phyloP scores from a whole-genome alignment of 306 rosid species.

The Glycine latifolia region DNA sequence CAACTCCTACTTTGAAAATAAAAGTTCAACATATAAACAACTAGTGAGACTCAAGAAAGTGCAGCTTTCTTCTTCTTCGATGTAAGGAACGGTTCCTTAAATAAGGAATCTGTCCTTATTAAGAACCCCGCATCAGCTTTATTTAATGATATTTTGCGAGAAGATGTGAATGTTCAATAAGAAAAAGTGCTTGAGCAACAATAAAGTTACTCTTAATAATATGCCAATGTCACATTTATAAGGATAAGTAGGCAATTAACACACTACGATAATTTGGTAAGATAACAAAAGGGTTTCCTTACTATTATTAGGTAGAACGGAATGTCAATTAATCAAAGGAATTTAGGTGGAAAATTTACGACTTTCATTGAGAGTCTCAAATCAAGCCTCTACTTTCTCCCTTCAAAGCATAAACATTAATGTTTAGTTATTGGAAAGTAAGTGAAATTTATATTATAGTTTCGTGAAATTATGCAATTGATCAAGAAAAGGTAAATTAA shows the following conservation, averaged over 20 bases:
- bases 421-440: too few species aligned
- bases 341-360: too few species aligned
- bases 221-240: not conserved
- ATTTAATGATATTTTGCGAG: not conserved
- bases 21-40: slow-evolving; percentile 1
- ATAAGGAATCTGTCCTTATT: not conserved
- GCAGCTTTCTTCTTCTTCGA: not conserved
- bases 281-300: not conserved
- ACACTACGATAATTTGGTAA: not conserved
- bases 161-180: not conserved
- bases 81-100: not conserved
- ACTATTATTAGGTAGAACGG: too few species aligned
- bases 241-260: not conserved
- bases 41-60: not conserved
- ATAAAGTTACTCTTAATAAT: not conserved
- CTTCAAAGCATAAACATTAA: too few species aligned
- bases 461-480: not conserved
- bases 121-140: not conserved
- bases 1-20: not conserved
- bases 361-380: too few species aligned
- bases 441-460: not conserved
- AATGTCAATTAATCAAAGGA: too few species aligned
- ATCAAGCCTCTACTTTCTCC: too few species aligned
- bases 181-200: not conserved
- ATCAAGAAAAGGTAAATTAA: not conserved